Base-by-base conservation (phyloP, 176 grass and related monocot species). In the Chrysopogon serrulatus region DNA sequence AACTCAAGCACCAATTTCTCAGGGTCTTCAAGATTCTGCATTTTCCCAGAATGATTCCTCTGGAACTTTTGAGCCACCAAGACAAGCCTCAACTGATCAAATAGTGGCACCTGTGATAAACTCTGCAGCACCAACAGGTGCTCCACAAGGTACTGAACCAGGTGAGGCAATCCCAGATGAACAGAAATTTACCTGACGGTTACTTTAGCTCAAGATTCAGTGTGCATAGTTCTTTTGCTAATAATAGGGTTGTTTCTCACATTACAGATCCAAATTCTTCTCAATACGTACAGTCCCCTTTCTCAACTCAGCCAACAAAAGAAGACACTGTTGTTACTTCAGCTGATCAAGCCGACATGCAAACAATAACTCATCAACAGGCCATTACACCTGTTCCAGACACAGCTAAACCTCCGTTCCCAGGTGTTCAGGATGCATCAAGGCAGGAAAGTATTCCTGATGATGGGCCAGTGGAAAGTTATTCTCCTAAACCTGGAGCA, bases 241-340 rank as follows among this genome's bases (percentile, higher is more conserved):
- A 68, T 40, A 40, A 41, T 40, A 40, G 24, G 10, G 35, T 41
- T 11, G 13, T 69, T 5, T 21, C 37, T 69, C 37, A 69, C 34
- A 69, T 69, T 23, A 41, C 65, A 70, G 67, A 10, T 42, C 36
- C 11, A 70, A 13, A 26, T 42, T 41, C 67, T 42, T 23, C 37
- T 42, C 5, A 4, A 6, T 72, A 66, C 49, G n/a, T 59, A 40
- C 41, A 65, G 47, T 17, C 5, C 8, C 8, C 76, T 80, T 32
- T 13, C 42, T 80, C 68, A 80, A 36, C 35, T 53, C 68, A 65
- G 9, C 33, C 42, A 80, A 80, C 24, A 41, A 41, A 80, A 73
- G 42, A 80, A 80, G 35, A 80, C 6, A 11, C 7, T 65, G 18
- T 41, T 73, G 56, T 18, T 41, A 18, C 23, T 73, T 3, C 54